Base-by-base conservation (phyloP, 2,329 filamentous ascomycete genomes). In the Aspergillus felis region DNA sequence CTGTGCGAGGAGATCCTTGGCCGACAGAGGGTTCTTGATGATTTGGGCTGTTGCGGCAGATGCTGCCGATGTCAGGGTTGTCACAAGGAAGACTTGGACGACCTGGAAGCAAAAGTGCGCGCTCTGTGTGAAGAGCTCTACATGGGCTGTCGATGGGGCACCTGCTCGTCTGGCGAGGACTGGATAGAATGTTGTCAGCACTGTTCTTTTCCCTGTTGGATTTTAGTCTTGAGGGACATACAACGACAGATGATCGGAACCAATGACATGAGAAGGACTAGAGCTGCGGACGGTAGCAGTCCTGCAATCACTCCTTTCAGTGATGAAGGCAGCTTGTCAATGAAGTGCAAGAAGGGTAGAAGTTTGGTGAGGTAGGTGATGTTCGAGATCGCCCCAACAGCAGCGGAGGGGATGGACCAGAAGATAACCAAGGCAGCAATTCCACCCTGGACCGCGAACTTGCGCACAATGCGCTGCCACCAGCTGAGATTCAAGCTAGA, bases 81-180 rank as follows among this genome's bases (percentile, higher is more conserved):
- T 89, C 50, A 97, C 85, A 51, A 97, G 78, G 74, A 97, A 97
- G 42, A 96, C 91, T 70, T 97, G 92, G 10, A 96, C 83, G 42
- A 97, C 87, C 56, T 79, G 77, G 55, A 79, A 79, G 55, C 73
- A 73, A 67, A 96, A 97, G 79, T 96, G 97, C 61, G 87, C 89
- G 64, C 90, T 94, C 71, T 97, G 91, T 0, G 91, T 92, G 64
- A 92, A 93, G 1, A 97, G 80, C 72, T 99, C 94, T 12, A 95
- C 87, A 7, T 87, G 83, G 0, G 91, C 87, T 10, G 85, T 74
- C 0, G 92, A 94, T 0, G 92, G 91, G 59, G 92, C 89, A 29
- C 93, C 93, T 22, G 89, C 82, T 29, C 90, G 77, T 70, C 85
- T 91, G 58, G 92, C 93, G 67, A 89, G 88, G 35, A 89, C 85